Percentiles rank a stretch among this genome's conserved stretches.
Conservation (phyloP, 2,329 filamentous ascomycete genomes). For the Ophiostoma montium region DNA sequence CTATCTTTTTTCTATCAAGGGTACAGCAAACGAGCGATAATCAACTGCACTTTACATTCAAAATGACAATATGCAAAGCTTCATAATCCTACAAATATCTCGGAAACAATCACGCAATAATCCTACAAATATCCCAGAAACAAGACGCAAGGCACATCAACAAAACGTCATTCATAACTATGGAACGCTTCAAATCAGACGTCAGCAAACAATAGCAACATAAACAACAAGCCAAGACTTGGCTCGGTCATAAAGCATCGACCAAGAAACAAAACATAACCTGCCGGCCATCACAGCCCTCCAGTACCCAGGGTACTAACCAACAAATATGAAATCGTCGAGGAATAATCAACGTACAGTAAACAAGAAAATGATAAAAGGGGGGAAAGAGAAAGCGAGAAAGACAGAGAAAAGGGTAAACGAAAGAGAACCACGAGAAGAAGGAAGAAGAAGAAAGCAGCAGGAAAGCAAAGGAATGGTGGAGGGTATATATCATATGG, state of each 20-base stretch:
- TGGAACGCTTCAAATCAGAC: too few relatives aligned
- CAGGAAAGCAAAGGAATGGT: background rate
- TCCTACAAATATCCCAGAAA: too few relatives aligned
- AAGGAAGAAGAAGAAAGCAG: background rate
- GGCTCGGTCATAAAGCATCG: background rate
- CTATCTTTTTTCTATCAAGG: background rate
- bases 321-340: background rate
- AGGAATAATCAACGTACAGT: background rate
- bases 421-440: background rate
- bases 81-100: too few relatives aligned
- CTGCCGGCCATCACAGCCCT: background rate
- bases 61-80: background rate
- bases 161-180: too few relatives aligned
- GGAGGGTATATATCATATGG: background rate
- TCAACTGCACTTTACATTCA: too few relatives aligned
- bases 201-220: too few relatives aligned
- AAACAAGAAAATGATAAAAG: background rate
- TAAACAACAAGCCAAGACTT: background rate
- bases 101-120: too few relatives aligned
- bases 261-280: background rate
- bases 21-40: background rate
- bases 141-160: constrained; percentile 8
- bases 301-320: background rate
- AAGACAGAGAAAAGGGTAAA: background rate
- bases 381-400: background rate